Conservation (phyloP, 2,329 filamentous ascomycete species). For the Metarhizium guizhouense region DNA sequence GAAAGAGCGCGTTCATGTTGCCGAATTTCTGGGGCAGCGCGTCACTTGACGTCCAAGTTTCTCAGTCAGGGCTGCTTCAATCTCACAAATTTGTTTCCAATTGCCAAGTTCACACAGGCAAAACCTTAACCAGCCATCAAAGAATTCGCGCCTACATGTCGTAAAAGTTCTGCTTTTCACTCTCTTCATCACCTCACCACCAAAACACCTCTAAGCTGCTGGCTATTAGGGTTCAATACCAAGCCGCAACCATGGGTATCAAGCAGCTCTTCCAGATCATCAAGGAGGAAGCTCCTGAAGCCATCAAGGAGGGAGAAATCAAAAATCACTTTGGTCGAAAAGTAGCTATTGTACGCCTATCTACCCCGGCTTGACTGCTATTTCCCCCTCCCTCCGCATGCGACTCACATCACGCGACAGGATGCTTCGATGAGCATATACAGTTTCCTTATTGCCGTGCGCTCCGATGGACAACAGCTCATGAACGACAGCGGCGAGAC, state of each 20-base stretch:
- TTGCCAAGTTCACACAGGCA: no score
- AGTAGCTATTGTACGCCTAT: conserved; percentile 75
- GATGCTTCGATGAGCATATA: conserved; percentile 90
- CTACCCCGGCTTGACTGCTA: background rate
- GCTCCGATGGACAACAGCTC: conserved; percentile 91
- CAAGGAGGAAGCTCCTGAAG: conserved; percentile 88
- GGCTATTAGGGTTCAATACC: background rate
- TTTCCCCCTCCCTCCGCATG: background rate
- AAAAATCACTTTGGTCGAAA: conserved; percentile 98
- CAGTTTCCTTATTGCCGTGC: conserved; percentile 95
- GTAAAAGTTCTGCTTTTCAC: background rate
- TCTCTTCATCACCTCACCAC: background rate
- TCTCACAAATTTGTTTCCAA: background rate
- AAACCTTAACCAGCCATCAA: background rate
- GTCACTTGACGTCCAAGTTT: background rate
- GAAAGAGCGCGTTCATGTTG: conserved; percentile 3
- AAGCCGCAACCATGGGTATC: conserved; percentile 45
- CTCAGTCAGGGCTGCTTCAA: background rate
- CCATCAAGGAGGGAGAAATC: conserved; percentile 94
- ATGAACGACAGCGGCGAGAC: conserved; percentile 94
- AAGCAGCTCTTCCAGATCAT: conserved; percentile 74
- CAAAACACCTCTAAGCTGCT: background rate
- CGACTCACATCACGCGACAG: conserved; percentile 11
- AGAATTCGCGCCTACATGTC: background rate
- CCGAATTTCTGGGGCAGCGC: background rate